Percentiles rank a stretch among this genome's conserved stretches.
phyloP scores from a whole-genome alignment of 257 asterid genomes.

The Eustoma russellianum region DNA sequence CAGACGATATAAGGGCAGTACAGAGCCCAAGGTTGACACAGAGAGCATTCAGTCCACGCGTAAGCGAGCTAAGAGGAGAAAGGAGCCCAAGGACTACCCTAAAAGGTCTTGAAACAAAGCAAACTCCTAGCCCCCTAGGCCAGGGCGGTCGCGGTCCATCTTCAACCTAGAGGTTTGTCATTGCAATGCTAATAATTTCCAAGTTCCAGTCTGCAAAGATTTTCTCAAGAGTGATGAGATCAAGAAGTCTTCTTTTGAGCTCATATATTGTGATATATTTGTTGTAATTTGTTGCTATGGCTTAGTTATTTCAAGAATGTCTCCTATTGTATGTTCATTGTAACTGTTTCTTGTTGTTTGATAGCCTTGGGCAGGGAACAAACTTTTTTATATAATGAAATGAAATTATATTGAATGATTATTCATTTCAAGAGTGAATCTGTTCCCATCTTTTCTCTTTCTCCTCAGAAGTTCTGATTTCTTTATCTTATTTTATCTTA shows the following conservation, averaged over 20 bases:
- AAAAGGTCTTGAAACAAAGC: constrained; percentile 40
- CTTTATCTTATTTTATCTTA: no score
- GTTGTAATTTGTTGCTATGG: constrained; percentile 3
- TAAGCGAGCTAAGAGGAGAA: constrained; percentile 37
- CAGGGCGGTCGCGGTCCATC: constrained; percentile 27
- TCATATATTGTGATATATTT: not conserved
- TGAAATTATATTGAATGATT: no score
- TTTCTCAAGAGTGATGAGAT: constrained; percentile 6
- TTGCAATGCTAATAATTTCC: not conserved
- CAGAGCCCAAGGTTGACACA: constrained; percentile 42
- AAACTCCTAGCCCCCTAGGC: constrained; percentile 50
- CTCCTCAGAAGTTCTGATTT: no score
- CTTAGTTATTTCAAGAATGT: not conserved
- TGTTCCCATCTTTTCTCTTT: no score
- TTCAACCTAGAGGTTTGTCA: constrained; percentile 22
- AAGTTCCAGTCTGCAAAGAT: not conserved
- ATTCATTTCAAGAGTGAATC: no score
- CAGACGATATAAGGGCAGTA: constrained; percentile 30
- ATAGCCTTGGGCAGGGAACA: constrained; percentile 14
- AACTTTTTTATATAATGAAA: not conserved
- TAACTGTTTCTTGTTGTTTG: not conserved
- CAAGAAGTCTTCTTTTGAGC: constrained; percentile 10
- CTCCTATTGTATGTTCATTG: not conserved
- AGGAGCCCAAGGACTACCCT: constrained; percentile 31
- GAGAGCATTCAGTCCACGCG: constrained; percentile 50